Conservation (phyloP, 1,139 yeast genomes). For the Protomyces macrosporus region DNA sequence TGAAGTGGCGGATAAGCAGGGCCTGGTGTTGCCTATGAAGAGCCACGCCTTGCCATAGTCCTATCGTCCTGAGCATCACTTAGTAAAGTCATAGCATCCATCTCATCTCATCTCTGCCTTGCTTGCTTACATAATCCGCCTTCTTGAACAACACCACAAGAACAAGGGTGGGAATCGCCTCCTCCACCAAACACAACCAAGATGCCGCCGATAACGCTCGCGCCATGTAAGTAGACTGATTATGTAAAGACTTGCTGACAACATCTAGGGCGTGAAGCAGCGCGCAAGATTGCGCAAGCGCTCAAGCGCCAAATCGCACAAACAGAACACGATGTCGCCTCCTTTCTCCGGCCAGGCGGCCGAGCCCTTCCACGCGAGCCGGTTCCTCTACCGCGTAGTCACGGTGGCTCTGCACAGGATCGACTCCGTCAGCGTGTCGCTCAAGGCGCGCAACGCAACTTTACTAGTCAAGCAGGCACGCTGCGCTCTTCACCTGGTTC, state of each 20-base stretch:
- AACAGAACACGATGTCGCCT: constrained; percentile 12
- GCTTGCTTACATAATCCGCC: background rate
- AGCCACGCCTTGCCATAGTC: background rate
- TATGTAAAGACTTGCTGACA: background rate
- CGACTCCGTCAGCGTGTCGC: background rate
- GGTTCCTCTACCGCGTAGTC: constrained; percentile 5
- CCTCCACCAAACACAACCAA: background rate
- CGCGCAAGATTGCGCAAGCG: constrained; percentile 25
- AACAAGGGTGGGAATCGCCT: background rate
- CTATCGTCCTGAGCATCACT: background rate
- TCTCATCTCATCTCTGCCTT: background rate
- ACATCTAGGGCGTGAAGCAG: constrained; percentile 10
- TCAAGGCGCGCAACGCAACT: background rate
- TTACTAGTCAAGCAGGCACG: background rate
- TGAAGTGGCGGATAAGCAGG: constrained; percentile 27
- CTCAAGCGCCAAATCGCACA: constrained; percentile 20
- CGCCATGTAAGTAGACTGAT: background rate
- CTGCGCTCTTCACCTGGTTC: background rate
- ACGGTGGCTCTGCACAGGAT: background rate
- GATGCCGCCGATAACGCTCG: background rate
- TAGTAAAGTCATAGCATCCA: background rate
- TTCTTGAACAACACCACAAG: no score
- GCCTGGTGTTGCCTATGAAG: constrained; percentile 17
- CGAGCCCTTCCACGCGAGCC: constrained; percentile 9
- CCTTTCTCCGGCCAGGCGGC: constrained; percentile 5